A percentile compares a stretch with the other conserved stretches of the same genome.
These are phyloP conservation scores for Volvariella volvacea DNA, from an alignment of 1,284 basidiomycete genomes.

Conservation along the genomic window DNA sequence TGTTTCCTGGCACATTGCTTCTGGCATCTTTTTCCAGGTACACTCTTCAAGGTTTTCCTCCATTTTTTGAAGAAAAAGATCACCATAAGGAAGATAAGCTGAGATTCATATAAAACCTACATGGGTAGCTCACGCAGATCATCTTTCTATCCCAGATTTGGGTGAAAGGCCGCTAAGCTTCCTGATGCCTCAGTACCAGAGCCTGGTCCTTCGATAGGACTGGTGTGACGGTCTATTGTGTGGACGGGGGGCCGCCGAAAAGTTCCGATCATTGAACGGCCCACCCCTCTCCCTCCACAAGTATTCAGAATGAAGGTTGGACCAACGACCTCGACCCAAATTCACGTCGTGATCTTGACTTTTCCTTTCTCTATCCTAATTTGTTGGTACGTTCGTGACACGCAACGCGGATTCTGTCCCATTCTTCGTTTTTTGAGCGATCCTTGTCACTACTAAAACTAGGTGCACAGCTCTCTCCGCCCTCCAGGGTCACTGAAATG, in stretches of 20 bases:
- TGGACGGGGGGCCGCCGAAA: conserved; percentile 19
- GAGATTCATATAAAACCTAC: conserved; percentile 5
- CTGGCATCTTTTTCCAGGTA: conserved; percentile 31
- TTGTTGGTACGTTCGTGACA: too few relatives aligned
- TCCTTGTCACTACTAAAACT: too few relatives aligned
- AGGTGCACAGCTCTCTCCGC: conserved; percentile 3
- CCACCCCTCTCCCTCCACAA: neutral
- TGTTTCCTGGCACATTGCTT: conserved; percentile 23
- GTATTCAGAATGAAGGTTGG: neutral
- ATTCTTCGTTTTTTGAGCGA: too few relatives aligned
- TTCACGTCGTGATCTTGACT: too few relatives aligned
- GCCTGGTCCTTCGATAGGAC: neutral
- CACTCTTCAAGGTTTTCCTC: conserved; percentile 4
- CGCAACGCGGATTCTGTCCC: too few relatives aligned
- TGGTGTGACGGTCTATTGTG: conserved; percentile 3
- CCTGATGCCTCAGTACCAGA: neutral
- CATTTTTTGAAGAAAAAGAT: conserved; percentile 16
- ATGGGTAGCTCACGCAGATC: neutral
- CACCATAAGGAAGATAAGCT: conserved; percentile 6
- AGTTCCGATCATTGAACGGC: conserved; percentile 26
- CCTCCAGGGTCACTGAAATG: conserved; percentile 12
- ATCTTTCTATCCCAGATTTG: neutral
- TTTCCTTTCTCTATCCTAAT: too few relatives aligned
- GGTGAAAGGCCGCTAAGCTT: neutral
- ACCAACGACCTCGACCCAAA: too few relatives aligned